Percentiles rank a stretch among this genome's conserved stretches.
phyloP scores from a whole-genome alignment of 108 stramenopile genomes.

The Mediolabrus comicus region DNA sequence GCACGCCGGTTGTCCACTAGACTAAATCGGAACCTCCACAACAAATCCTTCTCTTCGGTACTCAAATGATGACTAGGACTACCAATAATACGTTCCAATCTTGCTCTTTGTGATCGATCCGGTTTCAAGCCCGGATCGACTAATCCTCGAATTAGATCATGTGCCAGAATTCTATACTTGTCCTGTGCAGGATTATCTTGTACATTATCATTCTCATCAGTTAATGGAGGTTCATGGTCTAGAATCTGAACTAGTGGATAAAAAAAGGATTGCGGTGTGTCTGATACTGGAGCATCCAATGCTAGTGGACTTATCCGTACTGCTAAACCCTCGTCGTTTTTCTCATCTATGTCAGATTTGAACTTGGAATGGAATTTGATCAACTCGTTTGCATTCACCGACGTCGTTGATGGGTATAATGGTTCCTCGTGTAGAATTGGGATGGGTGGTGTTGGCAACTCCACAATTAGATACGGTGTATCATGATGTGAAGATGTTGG shows the following conservation, averaged over 20 bases:
- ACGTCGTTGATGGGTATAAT: slow-evolving; percentile 58
- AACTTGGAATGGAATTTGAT: slow-evolving; percentile 54
- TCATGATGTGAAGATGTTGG: slow-evolving; percentile 28
- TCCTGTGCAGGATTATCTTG: slow-evolving; percentile 89
- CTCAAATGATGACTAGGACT: slow-evolving; percentile 83
- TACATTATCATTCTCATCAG: slow-evolving; percentile 51
- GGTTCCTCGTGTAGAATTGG: slow-evolving; percentile 85
- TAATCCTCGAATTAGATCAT: slow-evolving; percentile 88
- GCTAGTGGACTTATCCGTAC: slow-evolving; percentile 26
- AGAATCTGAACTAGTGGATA: slow-evolving; percentile 61
- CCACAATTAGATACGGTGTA: slow-evolving; percentile 59
- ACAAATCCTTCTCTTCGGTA: slow-evolving; percentile 91
- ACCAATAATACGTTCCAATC: slow-evolving; percentile 82
- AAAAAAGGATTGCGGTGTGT: slow-evolving; percentile 21
- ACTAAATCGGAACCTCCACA: slow-evolving; percentile 96
- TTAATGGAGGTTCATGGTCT: slow-evolving; percentile 59
- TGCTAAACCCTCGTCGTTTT: slow-evolving; percentile 13
- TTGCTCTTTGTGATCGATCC: slow-evolving; percentile 75
- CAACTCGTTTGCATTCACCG: slow-evolving; percentile 58
- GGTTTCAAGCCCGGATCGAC: slow-evolving; percentile 97
- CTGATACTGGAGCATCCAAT: slow-evolving; percentile 18
- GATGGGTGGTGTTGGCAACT: slow-evolving; percentile 72
- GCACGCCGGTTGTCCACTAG: slow-evolving; percentile 93
- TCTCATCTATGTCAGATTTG: not conserved
- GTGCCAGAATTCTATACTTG: slow-evolving; percentile 92